phyloP scores from a whole-genome alignment of 495 filamentous ascomycete genomes.

The Xylaria cubensis region DNA sequence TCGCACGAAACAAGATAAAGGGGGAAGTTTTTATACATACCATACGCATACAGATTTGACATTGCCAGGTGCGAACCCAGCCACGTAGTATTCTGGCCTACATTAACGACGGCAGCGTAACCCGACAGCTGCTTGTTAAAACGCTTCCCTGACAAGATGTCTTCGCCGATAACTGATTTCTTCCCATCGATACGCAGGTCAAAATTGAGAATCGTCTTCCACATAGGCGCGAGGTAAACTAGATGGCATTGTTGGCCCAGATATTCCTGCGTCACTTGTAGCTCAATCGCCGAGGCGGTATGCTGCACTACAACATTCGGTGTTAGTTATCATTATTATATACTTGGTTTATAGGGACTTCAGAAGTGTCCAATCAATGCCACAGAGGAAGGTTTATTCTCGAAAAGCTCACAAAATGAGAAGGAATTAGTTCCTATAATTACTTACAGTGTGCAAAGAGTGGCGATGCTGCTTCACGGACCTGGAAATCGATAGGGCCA shows the following conservation, averaged over 20 bases:
- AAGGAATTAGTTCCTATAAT: neutral
- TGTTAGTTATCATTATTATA: neutral
- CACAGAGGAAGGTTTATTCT: neutral
- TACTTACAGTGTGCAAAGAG: conserved; percentile 62
- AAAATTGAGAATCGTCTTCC: conserved; percentile 71
- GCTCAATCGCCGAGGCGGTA: conserved; percentile 67
- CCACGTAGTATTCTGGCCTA: conserved; percentile 72
- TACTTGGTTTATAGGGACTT: neutral
- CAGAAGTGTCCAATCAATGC: neutral
- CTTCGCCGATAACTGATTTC: conserved; percentile 56
- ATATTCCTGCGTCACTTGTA: conserved; percentile 74
- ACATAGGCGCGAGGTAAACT: conserved; percentile 70
- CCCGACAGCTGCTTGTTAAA: conserved; percentile 66
- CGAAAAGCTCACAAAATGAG: neutral
- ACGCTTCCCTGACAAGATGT: conserved; percentile 65
- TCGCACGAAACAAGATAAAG: neutral
- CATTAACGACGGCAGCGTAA: conserved; percentile 72
- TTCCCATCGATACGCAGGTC: conserved; percentile 66
- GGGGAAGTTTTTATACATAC: neutral
- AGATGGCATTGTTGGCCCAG: conserved; percentile 74
- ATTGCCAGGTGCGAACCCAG: conserved; percentile 71
- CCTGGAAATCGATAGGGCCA: conserved; percentile 79
- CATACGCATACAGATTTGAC: conserved; percentile 77
- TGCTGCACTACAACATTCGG: conserved; percentile 44
- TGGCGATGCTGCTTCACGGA: conserved; percentile 72